Base-by-base conservation (phyloP, 1,284 basidiomycete species). In the Ustilago curta region DNA sequence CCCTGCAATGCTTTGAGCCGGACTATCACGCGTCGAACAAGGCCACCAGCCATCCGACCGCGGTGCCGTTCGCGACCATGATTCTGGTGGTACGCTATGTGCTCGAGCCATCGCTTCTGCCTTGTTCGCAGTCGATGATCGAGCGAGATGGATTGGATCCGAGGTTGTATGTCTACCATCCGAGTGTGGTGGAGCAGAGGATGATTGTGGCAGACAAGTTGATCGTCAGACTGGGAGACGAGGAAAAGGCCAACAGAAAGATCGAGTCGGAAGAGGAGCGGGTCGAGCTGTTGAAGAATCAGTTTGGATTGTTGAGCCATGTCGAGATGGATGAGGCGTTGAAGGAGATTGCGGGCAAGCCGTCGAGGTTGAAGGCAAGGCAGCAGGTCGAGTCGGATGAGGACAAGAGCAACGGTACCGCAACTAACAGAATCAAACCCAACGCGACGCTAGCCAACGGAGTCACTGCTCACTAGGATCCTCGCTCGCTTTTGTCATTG, bases 101-200 rank as follows among this genome's bases (percentile, higher is more conserved):
- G 11, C 37, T 69, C 14, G 12, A 51, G 4, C 42, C 25, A 0
- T 3, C 8, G 2, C 35, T 45, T 4, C 39, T 55, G 0, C 12
- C 14, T 3, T 5, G 31, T 3, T 61, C 58, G 1, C 14, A 29
- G 7, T 12, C 51, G 16, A 18, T n/a, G 23, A 12, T 62, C 2
- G 25, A 59, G 9, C 11, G 18, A 1, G 67, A 75, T 16, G 57
- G 55, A 1, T 31, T 76, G 42, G 4, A 51, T 1, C 3, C n/a
- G 8, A 48, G 58, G 14, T 49, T 77, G 18, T 67, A 74, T 40
- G 66, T 70, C 2, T 73, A 77, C 49, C 70, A 73, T 35, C 75
- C 75, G 5, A 43, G 27, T 14, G 29, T 45, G 1, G 47, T 77
- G 2, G 67, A 63, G n/a, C 71, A 68, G 40, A 31, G 61, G 14